Percentiles rank a stretch among this genome's conserved stretches.
These are phyloP conservation scores for Quercus phellos DNA, from an alignment of 331 rosid species.

Conservation along the genomic window DNA sequence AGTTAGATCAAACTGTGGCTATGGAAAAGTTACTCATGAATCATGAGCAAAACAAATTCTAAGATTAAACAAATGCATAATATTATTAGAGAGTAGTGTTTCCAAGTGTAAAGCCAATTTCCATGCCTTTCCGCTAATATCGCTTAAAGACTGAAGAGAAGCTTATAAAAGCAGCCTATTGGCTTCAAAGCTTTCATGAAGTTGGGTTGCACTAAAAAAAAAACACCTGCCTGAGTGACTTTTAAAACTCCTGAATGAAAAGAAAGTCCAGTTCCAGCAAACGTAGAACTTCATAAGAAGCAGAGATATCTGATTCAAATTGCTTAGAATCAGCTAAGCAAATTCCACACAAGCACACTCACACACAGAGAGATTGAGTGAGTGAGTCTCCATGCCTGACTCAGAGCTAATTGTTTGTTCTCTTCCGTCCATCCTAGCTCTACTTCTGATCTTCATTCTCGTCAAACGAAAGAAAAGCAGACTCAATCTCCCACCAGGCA, in stretches of 20 bases:
- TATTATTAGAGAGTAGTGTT: conserved; percentile 18
- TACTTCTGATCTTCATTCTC: conserved; percentile 50
- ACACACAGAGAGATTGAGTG: background rate
- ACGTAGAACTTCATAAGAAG: conserved; percentile 7
- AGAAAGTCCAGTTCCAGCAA: conserved; percentile 18
- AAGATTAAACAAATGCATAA: background rate
- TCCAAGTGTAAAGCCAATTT: conserved; percentile 47
- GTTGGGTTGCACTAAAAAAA: conserved; percentile 21
- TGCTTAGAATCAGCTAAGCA: conserved; percentile 3
- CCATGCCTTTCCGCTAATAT: conserved; percentile 36
- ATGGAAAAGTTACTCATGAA: background rate
- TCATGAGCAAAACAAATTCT: conserved; percentile 3
- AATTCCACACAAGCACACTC: background rate
- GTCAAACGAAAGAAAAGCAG: conserved; percentile 45
- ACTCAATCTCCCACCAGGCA: conserved; percentile 83
- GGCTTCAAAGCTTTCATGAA: conserved; percentile 28
- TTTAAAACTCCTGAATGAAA: conserved; percentile 25
- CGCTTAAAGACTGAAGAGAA: conserved; percentile 32
- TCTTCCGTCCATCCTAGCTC: conserved; percentile 56
- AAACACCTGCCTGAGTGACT: conserved; percentile 14
- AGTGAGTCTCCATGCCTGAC: conserved; percentile 52
- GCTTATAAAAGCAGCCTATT: conserved; percentile 43
- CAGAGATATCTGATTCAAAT: conserved; percentile 18
- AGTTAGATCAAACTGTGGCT: background rate
- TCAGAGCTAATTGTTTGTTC: conserved; percentile 43